phyloP scores from a whole-genome alignment of 2,329 filamentous ascomycete species.

The Cladosporium sp. region DNA sequence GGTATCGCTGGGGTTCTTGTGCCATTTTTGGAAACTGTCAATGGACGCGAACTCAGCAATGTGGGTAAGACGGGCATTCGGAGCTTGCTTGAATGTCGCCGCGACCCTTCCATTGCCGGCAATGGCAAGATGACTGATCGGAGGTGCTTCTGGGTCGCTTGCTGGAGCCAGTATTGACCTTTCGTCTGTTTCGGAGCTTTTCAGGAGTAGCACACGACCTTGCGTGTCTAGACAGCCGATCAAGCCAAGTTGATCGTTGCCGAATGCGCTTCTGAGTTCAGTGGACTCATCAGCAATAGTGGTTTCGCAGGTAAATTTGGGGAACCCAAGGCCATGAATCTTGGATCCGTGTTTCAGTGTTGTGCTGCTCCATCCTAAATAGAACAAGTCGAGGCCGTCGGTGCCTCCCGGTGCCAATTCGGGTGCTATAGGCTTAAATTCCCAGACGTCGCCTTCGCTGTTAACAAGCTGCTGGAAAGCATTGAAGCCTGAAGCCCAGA shows the following conservation, averaged over 20 bases:
- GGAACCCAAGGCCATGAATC: conserved; percentile 17
- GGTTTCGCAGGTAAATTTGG: conserved; percentile 13
- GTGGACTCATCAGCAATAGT: neutral
- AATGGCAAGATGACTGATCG: conserved; percentile 23
- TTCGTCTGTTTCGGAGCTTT: neutral
- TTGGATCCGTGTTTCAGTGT: conserved; percentile 15
- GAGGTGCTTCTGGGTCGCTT: conserved; percentile 12
- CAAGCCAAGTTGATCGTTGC: conserved; percentile 30
- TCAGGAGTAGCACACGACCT: conserved; percentile 22
- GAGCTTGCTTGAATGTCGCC: conserved; percentile 25
- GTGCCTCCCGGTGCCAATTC: neutral
- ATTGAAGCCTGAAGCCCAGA: conserved; percentile 28
- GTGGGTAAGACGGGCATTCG: conserved; percentile 23
- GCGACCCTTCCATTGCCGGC: conserved; percentile 29
- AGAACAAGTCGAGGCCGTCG: conserved; percentile 20
- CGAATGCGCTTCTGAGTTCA: conserved; percentile 18
- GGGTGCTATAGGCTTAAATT: conserved; percentile 10
- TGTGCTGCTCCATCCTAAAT: conserved; percentile 32
- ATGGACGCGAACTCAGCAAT: conserved; percentile 27
- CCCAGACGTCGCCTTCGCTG: conserved; percentile 17
- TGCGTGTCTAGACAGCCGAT: conserved; percentile 23
- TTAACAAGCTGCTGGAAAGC: conserved; percentile 24
- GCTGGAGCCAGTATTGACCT: neutral
- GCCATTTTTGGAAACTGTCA: conserved; percentile 25
- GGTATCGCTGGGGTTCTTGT: conserved; percentile 21